A percentile compares a stretch with the other conserved stretches of the same genome.
phyloP scores from a whole-genome alignment of 2,329 filamentous ascomycete species.

The Colletotrichum plurivorum region DNA sequence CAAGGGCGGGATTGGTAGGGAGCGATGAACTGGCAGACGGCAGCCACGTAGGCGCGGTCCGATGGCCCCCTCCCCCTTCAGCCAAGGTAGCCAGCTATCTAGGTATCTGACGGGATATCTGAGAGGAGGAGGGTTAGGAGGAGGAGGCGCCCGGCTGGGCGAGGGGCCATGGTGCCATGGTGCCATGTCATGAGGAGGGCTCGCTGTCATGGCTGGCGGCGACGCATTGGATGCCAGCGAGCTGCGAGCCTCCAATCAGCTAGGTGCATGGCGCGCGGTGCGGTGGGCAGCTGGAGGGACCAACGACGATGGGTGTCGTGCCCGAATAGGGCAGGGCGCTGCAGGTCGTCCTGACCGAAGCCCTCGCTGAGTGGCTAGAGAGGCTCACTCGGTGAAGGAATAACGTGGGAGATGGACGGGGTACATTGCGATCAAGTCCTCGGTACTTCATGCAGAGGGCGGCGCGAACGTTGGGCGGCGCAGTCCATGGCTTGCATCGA shows the following conservation, averaged over 20 bases:
- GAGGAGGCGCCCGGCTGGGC: neutral
- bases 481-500: slow-evolving; percentile 15
- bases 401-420: slow-evolving; percentile 14
- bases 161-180: no score
- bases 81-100: neutral
- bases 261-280: slow-evolving; percentile 26
- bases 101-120: slow-evolving; percentile 14
- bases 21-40: slow-evolving; percentile 18
- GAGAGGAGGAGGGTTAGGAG: neutral
- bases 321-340: slow-evolving; percentile 34
- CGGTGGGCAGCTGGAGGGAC: slow-evolving; percentile 3
- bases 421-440: slow-evolving; percentile 26
- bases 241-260: slow-evolving; percentile 16
- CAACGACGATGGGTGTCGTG: slow-evolving; percentile 27
- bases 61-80: slow-evolving; percentile 9
- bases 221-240: slow-evolving; percentile 12
- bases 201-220: slow-evolving; percentile 5
- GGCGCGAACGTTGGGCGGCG: slow-evolving; percentile 1
- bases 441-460: slow-evolving; percentile 17
- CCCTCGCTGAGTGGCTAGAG: slow-evolving; percentile 29
- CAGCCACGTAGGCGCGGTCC: slow-evolving; percentile 28
- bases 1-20: slow-evolving; percentile 5
- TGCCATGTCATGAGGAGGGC: no score
- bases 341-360: slow-evolving; percentile 32
- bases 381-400: slow-evolving; percentile 35